These are phyloP conservation scores for Plasmodium gonderi DNA, from an alignment of 169 alveolate genomes.

Conservation along the genomic window DNA sequence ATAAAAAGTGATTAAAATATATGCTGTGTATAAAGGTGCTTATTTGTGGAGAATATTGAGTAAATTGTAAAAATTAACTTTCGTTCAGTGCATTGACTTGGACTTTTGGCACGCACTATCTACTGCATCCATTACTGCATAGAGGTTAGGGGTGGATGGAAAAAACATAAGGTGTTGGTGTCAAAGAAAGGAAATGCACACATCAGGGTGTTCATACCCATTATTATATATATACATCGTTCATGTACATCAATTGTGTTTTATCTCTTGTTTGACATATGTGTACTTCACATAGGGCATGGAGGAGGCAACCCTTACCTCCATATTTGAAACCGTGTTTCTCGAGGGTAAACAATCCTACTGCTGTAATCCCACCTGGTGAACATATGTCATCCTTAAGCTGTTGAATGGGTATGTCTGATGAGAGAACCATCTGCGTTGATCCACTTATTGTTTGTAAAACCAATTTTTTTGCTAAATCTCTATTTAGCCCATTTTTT, in stretches of 20 bases:
- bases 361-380: slow-evolving; percentile 83
- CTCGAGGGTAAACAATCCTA: slow-evolving; percentile 79
- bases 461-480: slow-evolving; percentile 64
- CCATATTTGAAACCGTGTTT: slow-evolving; percentile 76
- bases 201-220: too few relatives aligned
- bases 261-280: too few relatives aligned
- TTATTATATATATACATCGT: neutral
- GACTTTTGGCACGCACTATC: slow-evolving; percentile 69
- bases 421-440: slow-evolving; percentile 38
- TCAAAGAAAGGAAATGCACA: too few relatives aligned
- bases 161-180: neutral
- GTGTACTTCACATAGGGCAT: too few relatives aligned
- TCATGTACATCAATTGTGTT: too few relatives aligned
- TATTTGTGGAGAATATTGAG: neutral
- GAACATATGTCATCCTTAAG: slow-evolving; percentile 80
- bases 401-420: slow-evolving; percentile 73
- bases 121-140: slow-evolving; percentile 67
- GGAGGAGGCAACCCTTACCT: too few relatives aligned
- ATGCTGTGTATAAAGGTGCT: neutral
- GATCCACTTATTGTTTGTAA: slow-evolving; percentile 76
- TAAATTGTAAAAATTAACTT: neutral
- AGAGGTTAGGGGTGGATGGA: neutral
- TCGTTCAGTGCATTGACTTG: slow-evolving; percentile 32
- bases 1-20: neutral
- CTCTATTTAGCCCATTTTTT: slow-evolving; percentile 77